Evolutionary conservation across 1,139 yeast species (phyloP).

Genomic region (Suhomyces wounanorum): DNA sequence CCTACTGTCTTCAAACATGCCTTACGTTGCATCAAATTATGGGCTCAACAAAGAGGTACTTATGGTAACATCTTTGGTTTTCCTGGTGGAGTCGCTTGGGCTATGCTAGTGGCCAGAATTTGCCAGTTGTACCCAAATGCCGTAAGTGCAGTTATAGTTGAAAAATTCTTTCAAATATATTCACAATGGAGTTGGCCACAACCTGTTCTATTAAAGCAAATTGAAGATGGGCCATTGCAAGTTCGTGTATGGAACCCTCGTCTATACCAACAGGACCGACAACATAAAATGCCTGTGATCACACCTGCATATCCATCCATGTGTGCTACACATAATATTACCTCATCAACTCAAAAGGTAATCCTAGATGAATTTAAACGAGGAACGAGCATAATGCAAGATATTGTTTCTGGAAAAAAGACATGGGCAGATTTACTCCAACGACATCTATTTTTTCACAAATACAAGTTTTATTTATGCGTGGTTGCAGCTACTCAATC

Average conservation of each 20-base stretch:
- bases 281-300: conserved; percentile 96
- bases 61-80: conserved; percentile 95
- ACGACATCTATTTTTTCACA: conserved; percentile 78
- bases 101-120: conserved; percentile 95
- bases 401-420: conserved; percentile 63
- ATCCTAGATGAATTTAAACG: conserved; percentile 74
- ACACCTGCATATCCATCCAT: conserved; percentile 99
- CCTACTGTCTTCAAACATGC: conserved; percentile 93
- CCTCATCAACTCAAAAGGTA: conserved; percentile 80
- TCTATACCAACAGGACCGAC: conserved; percentile 81
- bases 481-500: conserved; percentile 77
- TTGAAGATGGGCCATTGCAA: conserved; percentile 96
- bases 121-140: conserved; percentile 97
- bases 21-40: conserved; percentile 83
- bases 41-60: conserved; percentile 96
- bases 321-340: conserved; percentile 98
- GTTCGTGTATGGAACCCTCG: conserved; percentile 97
- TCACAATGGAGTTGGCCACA: conserved; percentile 98
- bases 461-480: conserved; percentile 83
- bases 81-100: conserved; percentile 99
- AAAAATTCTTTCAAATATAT: conserved; percentile 83
- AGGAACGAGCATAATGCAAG: conserved; percentile 70
- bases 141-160: conserved; percentile 85
- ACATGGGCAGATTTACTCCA: conserved; percentile 75
- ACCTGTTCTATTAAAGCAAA: conserved; percentile 87